Evolutionary conservation across 192 early-diverging fungal species (phyloP).

Genomic region (Mortierella antarctica): DNA sequence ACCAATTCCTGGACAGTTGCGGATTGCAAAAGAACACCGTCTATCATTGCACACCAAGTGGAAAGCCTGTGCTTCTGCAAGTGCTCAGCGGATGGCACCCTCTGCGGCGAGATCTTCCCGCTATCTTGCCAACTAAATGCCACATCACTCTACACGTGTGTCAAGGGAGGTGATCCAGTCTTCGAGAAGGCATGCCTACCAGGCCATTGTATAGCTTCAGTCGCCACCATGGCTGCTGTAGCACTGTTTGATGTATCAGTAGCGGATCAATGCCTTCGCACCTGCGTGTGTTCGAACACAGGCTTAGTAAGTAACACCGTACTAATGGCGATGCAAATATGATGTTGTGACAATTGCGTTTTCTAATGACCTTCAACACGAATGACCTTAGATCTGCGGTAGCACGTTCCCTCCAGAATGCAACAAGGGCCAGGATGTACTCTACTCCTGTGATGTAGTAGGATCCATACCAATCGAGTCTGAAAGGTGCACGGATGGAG

Average conservation of each 20-base stretch:
- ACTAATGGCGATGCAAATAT: no score
- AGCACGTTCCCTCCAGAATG: slow-evolving; percentile 1
- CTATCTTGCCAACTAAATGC: not conserved
- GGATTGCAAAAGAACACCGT: not conserved
- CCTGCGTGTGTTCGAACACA: no score
- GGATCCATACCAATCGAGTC: not conserved
- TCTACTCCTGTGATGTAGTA: not conserved
- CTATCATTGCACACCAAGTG: not conserved
- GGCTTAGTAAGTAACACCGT: no score
- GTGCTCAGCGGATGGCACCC: not conserved
- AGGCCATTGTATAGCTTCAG: not conserved
- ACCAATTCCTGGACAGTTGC: not conserved
- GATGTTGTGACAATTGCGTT: no score
- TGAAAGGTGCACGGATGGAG: not conserved
- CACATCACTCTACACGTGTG: slow-evolving; percentile 6
- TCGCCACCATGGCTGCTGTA: not conserved
- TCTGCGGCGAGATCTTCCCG: slow-evolving; percentile 5
- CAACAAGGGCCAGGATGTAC: not conserved
- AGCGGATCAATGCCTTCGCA: no score
- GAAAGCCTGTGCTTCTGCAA: not conserved
- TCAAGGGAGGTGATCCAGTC: slow-evolving; percentile 1
- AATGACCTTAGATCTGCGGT: slow-evolving; percentile 8
- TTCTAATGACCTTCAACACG: no score
- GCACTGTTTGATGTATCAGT: not conserved
- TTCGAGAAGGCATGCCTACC: not conserved